Evolutionary conservation across 352 stramenopile genomes (phyloP).

Genomic region (Pythium phragmiticola): DNA sequence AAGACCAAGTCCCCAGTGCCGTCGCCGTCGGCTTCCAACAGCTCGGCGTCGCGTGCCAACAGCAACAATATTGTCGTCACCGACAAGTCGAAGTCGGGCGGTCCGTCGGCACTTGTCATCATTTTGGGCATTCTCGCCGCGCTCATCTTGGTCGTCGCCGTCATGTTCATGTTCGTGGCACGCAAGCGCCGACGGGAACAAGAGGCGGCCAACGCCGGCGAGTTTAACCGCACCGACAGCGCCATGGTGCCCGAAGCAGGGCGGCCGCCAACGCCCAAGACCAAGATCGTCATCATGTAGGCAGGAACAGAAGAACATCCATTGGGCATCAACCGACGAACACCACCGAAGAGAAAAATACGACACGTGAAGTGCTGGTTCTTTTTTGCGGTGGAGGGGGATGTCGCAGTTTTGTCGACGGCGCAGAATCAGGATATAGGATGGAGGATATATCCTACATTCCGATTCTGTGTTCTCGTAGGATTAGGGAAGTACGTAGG

Average conservation of each 20-base stretch:
- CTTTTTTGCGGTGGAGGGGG: neutral
- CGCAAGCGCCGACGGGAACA: slow-evolving; percentile 67
- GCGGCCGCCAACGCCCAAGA: slow-evolving; percentile 63
- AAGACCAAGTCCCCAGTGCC: slow-evolving; percentile 23
- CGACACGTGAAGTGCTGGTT: neutral
- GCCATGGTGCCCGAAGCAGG: slow-evolving; percentile 34
- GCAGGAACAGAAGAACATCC: neutral
- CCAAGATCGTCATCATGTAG: slow-evolving; percentile 81
- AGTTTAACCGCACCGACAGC: slow-evolving; percentile 44
- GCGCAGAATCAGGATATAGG: neutral
- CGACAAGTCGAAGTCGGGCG: slow-evolving; percentile 32
- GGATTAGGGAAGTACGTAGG: no score
- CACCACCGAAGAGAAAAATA: neutral
- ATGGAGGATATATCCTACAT: no score
- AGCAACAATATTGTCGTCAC: slow-evolving; percentile 23
- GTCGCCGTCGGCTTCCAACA: slow-evolving; percentile 5
- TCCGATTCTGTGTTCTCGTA: no score
- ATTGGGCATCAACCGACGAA: neutral
- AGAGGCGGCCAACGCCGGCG: slow-evolving; percentile 44
- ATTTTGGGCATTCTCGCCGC: slow-evolving; percentile 62
- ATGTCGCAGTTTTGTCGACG: neutral
- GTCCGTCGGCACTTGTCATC: slow-evolving; percentile 61
- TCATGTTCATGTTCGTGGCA: slow-evolving; percentile 75
- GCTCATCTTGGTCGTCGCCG: slow-evolving; percentile 57
- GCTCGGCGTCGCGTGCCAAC: slow-evolving; percentile 15